Base-by-base conservation (phyloP, 495 filamentous ascomycete genomes). In the Pseudoneurospora amorphoporcata region DNA sequence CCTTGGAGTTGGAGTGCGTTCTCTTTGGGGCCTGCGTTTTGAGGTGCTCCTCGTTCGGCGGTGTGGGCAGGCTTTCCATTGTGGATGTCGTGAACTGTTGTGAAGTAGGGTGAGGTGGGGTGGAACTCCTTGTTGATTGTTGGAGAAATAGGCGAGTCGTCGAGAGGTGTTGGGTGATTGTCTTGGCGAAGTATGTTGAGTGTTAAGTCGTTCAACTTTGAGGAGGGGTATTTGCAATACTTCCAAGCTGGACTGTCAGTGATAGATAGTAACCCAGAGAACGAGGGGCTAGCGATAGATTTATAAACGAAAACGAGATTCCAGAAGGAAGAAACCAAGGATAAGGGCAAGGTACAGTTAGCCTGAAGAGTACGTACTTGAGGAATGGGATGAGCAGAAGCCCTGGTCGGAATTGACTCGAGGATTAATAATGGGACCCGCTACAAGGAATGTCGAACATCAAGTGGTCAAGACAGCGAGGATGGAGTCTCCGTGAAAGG, bases 31-130 rank as follows among this genome's bases (percentile, higher is more conserved):
- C 72, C 8, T 79, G 74, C 10, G 73, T 70, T 72, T 80, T 83
- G 75, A 76, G 75, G 71, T 74, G 77, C n/a, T 84, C 83, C 78
- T 85, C 83, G 68, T 79, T 81, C 35, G 83, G 83, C 74, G 83
- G 83, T 71, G 83, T 83, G 40, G 83, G 83, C 76, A 84, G 78
- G 70, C 82, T 76, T 76, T 83, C 82, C 83, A 85, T 85, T 75
- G 79, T 81, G 72, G 71, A 68, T 39, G 61, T 37, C 17, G 32
- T 73, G 39, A 35, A 72, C n/a, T 29, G 45, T 35, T 43, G 39
- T 42, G 39, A 39, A 39, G 45, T 23, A n/a, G 58, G 5, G 29
- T 23, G 70, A 35, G 45, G 39, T 39, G 7, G 38, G 39, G 39
- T 43, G 29, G 39, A 37, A 19, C 14, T 68, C 47, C 45, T 72